Base-by-base conservation (phyloP, 495 filamentous ascomycete species). In the Hypoxylon cercidicola region DNA sequence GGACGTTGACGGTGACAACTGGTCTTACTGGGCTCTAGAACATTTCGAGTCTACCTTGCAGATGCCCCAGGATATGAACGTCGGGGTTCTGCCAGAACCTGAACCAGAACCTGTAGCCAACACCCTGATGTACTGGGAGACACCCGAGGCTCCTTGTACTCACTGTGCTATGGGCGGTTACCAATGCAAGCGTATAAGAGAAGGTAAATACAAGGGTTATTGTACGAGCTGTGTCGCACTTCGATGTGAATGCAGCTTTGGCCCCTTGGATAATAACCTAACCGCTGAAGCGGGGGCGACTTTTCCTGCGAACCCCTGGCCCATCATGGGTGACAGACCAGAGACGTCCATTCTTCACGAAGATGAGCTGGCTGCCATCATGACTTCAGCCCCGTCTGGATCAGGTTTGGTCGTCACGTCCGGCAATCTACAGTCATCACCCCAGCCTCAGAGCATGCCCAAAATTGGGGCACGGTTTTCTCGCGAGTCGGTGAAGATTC, bases 141-240 rank as follows among this genome's bases (percentile, higher is more conserved):
- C 67, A 16, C 73, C 75, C 4, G 68, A 77, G 16, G 71, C 69
- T 58, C 85, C 89, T 43, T 96, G 91, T 76, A 83, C 88, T 21
- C 88, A 93, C 63, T 96, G 92, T 73, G 79, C 82, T 32, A 74
- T 81, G 11, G 86, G 84, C 75, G 81, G 86, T 19, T 85, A 93
- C 55, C 83, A 93, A 62, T 96, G 91, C 80, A 93, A 93, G 75
- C 78, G 88, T 47, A 86, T 89, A 39, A 83, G 83, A 34, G 83
- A 90, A 71, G 89, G 89, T 76, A 81, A 83, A 54, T 84, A 88
- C 72, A 84, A 85, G 65, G 84, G 83, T 54, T 85, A 84, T 21
- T 96, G 92, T 75, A 92, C 89, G 3, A 88, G 88, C 62, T 96
- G 92, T 71, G 88, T 90, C 63, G 89, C 90, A 19, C 80, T 94